These are phyloP conservation scores for Erythrophleum fordii DNA, from an alignment of 306 rosid species.

Conservation along the genomic window DNA sequence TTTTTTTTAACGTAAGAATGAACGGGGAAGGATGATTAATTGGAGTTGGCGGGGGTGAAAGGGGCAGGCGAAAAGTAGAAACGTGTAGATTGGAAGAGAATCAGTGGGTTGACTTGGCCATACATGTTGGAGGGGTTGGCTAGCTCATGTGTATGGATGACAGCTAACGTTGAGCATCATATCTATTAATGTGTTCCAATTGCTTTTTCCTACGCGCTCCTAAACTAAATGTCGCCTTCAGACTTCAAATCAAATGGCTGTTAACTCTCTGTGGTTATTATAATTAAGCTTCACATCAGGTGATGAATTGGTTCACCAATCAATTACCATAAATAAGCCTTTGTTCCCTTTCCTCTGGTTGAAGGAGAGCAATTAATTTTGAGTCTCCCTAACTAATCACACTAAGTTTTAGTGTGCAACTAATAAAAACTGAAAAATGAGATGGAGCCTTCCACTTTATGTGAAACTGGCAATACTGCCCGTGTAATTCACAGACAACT, in stretches of 20 bases:
- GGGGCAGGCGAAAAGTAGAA: background rate
- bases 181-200: no score
- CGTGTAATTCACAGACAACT: no score
- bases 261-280: background rate
- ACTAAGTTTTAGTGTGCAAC: no score
- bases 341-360: background rate
- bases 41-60: background rate
- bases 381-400: background rate
- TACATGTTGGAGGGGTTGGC: no score
- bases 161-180: no score
- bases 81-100: background rate
- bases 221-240: no score
- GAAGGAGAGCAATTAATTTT: background rate
- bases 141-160: no score
- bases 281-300: constrained; percentile 2
- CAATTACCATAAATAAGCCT: background rate
- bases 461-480: no score
- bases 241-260: background rate
- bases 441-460: no score
- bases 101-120: no score
- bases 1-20: background rate
- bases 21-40: background rate
- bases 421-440: no score
- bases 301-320: background rate
- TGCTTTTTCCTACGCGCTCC: no score